Evolutionary conservation across 2,329 filamentous ascomycete genomes (phyloP).

Genomic region (Diaporthe sp.): DNA sequence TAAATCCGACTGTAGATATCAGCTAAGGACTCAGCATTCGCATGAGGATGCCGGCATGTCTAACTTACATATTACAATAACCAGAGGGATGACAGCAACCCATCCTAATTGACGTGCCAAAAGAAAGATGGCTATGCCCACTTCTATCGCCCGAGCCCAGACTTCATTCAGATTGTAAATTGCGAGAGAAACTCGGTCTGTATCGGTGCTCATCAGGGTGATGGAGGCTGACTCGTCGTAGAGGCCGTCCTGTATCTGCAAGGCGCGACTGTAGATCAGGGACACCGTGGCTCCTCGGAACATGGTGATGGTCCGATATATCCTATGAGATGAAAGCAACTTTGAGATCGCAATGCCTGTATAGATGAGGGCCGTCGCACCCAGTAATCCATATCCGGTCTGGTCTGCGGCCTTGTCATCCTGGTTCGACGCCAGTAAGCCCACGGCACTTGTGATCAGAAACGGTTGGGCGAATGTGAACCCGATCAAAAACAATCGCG

Average conservation of each 20-base stretch:
- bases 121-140: not conserved
- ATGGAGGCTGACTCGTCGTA: not conserved
- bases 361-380: not conserved
- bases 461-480: not conserved
- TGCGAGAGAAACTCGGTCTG: not conserved
- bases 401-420: not conserved
- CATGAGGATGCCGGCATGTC: not conserved
- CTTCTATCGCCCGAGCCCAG: not conserved
- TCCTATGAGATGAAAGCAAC: not conserved
- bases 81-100: not conserved
- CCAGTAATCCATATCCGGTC: not conserved
- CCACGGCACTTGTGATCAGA: not conserved
- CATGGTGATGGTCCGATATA: not conserved
- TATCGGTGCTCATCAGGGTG: not conserved
- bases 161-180: not conserved
- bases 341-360: not conserved
- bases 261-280: not conserved
- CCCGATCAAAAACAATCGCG: not conserved
- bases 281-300: not conserved
- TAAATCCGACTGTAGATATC: not conserved
- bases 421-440: not conserved
- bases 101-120: not conserved
- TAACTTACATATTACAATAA: not conserved
- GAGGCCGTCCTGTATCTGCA: not conserved
- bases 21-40: not conserved